Percentiles rank a stretch among this genome's conserved stretches.
These are phyloP conservation scores for Trichoderma simmonsii DNA, from an alignment of 2,329 filamentous ascomycete genomes.

Conservation along the genomic window DNA sequence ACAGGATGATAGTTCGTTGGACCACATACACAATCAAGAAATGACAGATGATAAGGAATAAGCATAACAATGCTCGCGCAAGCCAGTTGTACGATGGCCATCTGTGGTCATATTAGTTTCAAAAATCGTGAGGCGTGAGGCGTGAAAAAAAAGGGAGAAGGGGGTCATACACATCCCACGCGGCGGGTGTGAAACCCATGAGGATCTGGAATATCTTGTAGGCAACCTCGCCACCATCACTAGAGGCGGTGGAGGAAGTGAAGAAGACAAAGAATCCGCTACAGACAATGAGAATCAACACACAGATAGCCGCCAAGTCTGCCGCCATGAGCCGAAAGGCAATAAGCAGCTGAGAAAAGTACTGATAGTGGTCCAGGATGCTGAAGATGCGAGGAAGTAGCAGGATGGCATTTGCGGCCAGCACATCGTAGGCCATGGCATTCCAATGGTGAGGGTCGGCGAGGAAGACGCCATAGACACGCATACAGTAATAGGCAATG, in stretches of 20 bases:
- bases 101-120: conserved; percentile 30
- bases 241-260: conserved; percentile 70
- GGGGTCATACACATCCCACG: conserved; percentile 73
- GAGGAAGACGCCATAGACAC: conserved; percentile 82
- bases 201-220: conserved; percentile 91
- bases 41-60: conserved; percentile 92
- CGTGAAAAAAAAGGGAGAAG: neutral
- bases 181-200: conserved; percentile 93
- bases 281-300: conserved; percentile 81
- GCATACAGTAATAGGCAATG: conserved; percentile 84
- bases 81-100: conserved; percentile 75
- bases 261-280: conserved; percentile 97
- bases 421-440: conserved; percentile 86
- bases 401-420: conserved; percentile 85
- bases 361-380: conserved; percentile 89
- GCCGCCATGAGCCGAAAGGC: conserved; percentile 93
- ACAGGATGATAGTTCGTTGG: neutral
- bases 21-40: conserved; percentile 74
- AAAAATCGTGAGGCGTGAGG: neutral
- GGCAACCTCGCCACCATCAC: conserved; percentile 70
- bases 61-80: conserved; percentile 69
- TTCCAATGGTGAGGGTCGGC: conserved; percentile 73
- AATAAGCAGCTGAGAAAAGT: conserved; percentile 92
- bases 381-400: conserved; percentile 90
- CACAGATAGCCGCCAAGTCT: conserved; percentile 79